Evolutionary conservation across 2,329 filamentous ascomycete genomes (phyloP).

Genomic region (Lasiodiplodia theobromae): DNA sequence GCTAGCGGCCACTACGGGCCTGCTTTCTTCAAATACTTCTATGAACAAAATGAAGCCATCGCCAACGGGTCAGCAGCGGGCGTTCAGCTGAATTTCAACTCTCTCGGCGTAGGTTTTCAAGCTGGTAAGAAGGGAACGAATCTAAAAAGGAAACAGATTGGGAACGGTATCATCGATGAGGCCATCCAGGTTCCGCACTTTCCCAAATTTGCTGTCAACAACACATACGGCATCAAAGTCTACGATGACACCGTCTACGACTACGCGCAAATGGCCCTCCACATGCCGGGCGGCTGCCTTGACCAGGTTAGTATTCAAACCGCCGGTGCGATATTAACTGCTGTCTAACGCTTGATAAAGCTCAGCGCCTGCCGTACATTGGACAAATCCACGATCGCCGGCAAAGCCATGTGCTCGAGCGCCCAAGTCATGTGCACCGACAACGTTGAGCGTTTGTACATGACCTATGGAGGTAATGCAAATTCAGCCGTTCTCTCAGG

Average conservation of each 20-base stretch:
- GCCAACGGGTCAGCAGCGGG: conserved; percentile 57
- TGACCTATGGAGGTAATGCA: conserved; percentile 54
- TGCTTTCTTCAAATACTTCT: conserved; percentile 64
- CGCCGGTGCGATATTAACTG: too few relatives aligned
- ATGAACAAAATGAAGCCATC: conserved; percentile 64
- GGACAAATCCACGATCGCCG: conserved; percentile 43
- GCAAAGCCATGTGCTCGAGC: conserved; percentile 59
- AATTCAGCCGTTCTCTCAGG: conserved; percentile 37
- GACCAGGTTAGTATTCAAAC: conserved; percentile 31
- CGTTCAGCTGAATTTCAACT: conserved; percentile 61
- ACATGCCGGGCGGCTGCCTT: conserved; percentile 56
- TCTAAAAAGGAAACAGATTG: conserved; percentile 44
- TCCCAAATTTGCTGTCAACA: conserved; percentile 61
- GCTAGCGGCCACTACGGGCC: conserved; percentile 58
- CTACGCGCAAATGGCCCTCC: conserved; percentile 64
- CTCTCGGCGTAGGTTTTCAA: conserved; percentile 49
- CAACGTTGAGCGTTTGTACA: conserved; percentile 66
- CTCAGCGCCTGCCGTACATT: conserved; percentile 55
- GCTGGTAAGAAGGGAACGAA: neutral
- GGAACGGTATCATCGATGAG: conserved; percentile 63
- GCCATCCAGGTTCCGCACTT: conserved; percentile 58
- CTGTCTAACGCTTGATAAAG: too few relatives aligned
- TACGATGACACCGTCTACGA: conserved; percentile 67
- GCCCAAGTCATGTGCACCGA: conserved; percentile 64
- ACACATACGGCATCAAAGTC: conserved; percentile 62